Conservation (phyloP, 169 alveolate genomes). For the Plasmodium malariae region DNA sequence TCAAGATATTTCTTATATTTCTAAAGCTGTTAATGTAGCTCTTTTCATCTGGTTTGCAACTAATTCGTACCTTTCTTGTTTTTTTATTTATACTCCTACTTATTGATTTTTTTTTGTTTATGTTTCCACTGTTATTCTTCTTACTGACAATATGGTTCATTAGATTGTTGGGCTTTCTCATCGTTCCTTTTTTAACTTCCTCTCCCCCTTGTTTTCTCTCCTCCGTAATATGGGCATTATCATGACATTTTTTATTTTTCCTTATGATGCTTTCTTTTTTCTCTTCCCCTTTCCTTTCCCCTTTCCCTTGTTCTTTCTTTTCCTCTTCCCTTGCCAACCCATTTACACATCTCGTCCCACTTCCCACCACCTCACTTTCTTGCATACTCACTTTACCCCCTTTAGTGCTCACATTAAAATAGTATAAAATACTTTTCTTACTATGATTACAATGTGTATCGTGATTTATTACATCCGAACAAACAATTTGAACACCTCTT, state of each 20-base stretch:
- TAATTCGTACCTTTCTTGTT: neutral
- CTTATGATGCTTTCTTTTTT: neutral
- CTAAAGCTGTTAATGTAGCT: neutral
- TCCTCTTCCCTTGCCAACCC: neutral
- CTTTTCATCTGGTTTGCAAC: neutral
- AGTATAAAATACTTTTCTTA: conserved; percentile 47
- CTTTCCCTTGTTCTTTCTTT: neutral
- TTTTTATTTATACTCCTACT: neutral
- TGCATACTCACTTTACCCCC: neutral
- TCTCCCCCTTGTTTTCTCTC: neutral
- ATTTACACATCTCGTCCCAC: neutral
- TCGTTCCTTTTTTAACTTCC: neutral
- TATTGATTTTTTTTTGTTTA: neutral
- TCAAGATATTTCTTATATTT: neutral
- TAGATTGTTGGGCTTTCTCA: too few relatives aligned
- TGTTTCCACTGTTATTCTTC: too few relatives aligned
- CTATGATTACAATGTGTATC: neutral
- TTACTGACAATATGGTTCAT: too few relatives aligned
- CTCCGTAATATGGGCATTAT: neutral
- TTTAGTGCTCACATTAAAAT: conserved; percentile 10
- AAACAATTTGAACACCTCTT: conserved; percentile 63
- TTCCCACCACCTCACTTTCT: neutral
- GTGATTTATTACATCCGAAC: conserved; percentile 36
- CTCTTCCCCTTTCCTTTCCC: neutral
- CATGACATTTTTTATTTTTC: neutral